Evolutionary conservation across 2,329 filamentous ascomycete species (phyloP).

Genomic region (Bimuria novae-zelandiae): DNA sequence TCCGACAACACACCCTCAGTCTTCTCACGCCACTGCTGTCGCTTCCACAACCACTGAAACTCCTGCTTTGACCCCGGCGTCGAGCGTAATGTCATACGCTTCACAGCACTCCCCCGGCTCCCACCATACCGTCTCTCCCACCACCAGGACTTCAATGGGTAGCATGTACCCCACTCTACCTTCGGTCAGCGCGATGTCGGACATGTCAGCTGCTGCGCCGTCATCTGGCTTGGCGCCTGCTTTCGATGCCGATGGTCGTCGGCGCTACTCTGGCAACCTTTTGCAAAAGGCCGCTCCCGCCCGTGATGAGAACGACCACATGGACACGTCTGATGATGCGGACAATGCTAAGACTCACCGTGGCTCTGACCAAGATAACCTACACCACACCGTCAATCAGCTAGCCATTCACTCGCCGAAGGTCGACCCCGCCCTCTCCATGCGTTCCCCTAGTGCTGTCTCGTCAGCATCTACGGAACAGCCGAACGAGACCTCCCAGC

Average conservation of each 20-base stretch:
- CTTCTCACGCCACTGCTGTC: slow-evolving; percentile 58
- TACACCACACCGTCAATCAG: slow-evolving; percentile 46
- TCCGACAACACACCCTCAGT: slow-evolving; percentile 45
- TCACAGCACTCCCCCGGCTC: slow-evolving; percentile 79
- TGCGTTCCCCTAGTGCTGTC: slow-evolving; percentile 45
- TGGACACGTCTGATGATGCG: slow-evolving; percentile 49
- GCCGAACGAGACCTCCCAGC: slow-evolving; percentile 46
- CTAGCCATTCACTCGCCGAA: slow-evolving; percentile 47
- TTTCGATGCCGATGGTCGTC: slow-evolving; percentile 64
- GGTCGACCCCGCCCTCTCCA: slow-evolving; percentile 44
- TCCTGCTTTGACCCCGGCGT: slow-evolving; percentile 76
- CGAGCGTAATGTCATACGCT: slow-evolving; percentile 75
- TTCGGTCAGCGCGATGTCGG: slow-evolving; percentile 69
- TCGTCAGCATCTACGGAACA: slow-evolving; percentile 43
- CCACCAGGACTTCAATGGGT: slow-evolving; percentile 59
- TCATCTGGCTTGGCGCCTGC: slow-evolving; percentile 70
- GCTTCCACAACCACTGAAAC: slow-evolving; percentile 60
- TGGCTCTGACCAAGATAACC: slow-evolving; percentile 41
- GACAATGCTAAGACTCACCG: slow-evolving; percentile 39
- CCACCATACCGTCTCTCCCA: slow-evolving; percentile 71
- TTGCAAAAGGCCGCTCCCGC: slow-evolving; percentile 55
- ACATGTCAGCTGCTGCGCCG: slow-evolving; percentile 64
- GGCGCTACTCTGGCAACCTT: slow-evolving; percentile 65
- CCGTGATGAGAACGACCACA: slow-evolving; percentile 38
- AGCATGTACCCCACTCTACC: slow-evolving; percentile 78